Conservation (phyloP, 352 stramenopile species). For the Globisporangium nagaii region DNA sequence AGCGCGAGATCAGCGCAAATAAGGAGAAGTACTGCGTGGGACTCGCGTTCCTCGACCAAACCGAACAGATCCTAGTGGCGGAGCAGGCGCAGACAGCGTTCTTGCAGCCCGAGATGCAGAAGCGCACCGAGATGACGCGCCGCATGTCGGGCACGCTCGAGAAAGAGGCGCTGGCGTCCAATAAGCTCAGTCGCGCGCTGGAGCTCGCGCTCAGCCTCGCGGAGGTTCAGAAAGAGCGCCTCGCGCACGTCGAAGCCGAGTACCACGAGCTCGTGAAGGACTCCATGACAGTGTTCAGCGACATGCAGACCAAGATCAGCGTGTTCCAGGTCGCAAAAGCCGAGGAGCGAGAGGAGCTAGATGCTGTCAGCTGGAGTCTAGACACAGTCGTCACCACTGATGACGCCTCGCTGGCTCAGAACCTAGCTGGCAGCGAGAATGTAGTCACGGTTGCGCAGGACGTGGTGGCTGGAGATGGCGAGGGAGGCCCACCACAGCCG, state of each 20-base stretch:
- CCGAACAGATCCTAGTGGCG: slow-evolving; percentile 35
- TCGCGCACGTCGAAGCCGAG: slow-evolving; percentile 39
- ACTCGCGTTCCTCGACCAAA: slow-evolving; percentile 47
- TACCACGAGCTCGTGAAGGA: slow-evolving; percentile 45
- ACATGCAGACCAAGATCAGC: slow-evolving; percentile 17
- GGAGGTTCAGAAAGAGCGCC: slow-evolving; percentile 27
- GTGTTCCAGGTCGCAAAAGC: slow-evolving; percentile 27
- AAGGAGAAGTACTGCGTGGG: slow-evolving; percentile 29
- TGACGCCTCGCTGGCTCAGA: background rate
- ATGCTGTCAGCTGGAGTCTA: background rate
- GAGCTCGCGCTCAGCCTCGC: slow-evolving; percentile 37
- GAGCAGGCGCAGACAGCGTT: slow-evolving; percentile 46
- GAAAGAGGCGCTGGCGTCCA: slow-evolving; percentile 37
- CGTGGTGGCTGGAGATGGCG: too few relatives aligned
- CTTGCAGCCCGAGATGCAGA: slow-evolving; percentile 45
- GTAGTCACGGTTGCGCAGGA: background rate
- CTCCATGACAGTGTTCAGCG: slow-evolving; percentile 22
- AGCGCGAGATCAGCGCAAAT: slow-evolving; percentile 22
- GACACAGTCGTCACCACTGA: background rate
- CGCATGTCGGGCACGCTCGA: slow-evolving; percentile 63
- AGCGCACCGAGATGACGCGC: slow-evolving; percentile 33
- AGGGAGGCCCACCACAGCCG: too few relatives aligned
- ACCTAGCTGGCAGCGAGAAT: background rate
- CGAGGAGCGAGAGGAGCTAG: slow-evolving; percentile 2
- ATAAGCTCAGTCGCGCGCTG: slow-evolving; percentile 42